phyloP scores from a whole-genome alignment of 148 eudicot genomes.

The Dianthus caryophyllus region DNA sequence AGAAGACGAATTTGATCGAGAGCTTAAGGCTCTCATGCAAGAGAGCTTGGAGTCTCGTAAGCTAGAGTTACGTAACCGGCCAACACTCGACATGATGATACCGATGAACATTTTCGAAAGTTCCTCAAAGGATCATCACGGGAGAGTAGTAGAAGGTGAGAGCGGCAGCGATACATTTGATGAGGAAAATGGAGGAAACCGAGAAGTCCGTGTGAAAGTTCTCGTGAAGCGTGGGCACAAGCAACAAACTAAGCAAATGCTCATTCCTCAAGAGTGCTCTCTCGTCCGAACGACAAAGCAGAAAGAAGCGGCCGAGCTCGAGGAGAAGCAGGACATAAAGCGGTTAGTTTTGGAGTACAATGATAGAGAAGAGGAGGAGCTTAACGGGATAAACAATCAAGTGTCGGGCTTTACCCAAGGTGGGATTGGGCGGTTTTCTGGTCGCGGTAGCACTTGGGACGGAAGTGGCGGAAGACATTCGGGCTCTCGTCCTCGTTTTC shows the following conservation, averaged over 20 bases:
- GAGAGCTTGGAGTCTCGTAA: constrained; percentile 96
- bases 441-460: constrained; percentile 66
- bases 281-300: constrained; percentile 88
- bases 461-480: constrained; percentile 58
- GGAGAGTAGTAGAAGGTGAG: constrained; percentile 64
- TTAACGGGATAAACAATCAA: constrained; percentile 49
- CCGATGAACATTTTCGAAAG: constrained; percentile 89
- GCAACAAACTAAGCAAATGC: constrained; percentile 89
- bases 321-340: constrained; percentile 96
- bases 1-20: constrained; percentile 88
- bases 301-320: constrained; percentile 97
- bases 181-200: constrained; percentile 66
- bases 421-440: constrained; percentile 43
- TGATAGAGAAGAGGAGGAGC: constrained; percentile 95
- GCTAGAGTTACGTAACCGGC: constrained; percentile 70
- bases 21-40: constrained; percentile 90
- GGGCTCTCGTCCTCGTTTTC: constrained; percentile 63
- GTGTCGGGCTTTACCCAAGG: constrained; percentile 50
- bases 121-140: constrained; percentile 61
- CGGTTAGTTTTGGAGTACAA: constrained; percentile 88
- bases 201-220: constrained; percentile 84
- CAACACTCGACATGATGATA: constrained; percentile 83
- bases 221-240: constrained; percentile 92
- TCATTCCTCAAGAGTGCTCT: constrained; percentile 83
- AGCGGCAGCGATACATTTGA: constrained; percentile 83